These are phyloP conservation scores for Oryza glumipatula DNA, from an alignment of 176 grass and related monocot species.

Conservation along the genomic window DNA sequence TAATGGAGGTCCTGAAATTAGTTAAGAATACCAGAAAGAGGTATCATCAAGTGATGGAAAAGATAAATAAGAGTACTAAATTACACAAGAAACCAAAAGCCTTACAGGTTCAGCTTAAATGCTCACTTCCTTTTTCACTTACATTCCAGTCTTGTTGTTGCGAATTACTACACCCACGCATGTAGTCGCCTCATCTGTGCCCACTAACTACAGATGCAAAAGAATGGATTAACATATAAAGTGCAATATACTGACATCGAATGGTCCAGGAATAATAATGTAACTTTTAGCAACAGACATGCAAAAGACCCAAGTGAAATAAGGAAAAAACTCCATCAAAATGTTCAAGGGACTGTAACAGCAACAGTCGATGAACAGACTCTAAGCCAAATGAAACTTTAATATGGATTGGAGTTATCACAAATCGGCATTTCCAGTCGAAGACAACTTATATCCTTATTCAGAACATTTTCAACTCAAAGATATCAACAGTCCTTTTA, in stretches of 20 bases:
- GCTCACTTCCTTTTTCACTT: slow-evolving; percentile 60
- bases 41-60: slow-evolving; percentile 9
- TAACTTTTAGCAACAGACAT: background rate
- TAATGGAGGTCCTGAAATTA: slow-evolving; percentile 66
- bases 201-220: slow-evolving; percentile 64
- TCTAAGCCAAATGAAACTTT: background rate
- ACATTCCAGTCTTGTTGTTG: slow-evolving; percentile 85
- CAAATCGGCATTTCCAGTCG: background rate
- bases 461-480: background rate
- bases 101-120: slow-evolving; percentile 53
- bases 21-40: slow-evolving; percentile 29
- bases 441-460: background rate
- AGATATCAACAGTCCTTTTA: background rate
- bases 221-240: slow-evolving; percentile 13
- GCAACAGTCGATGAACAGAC: background rate
- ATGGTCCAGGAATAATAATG: background rate
- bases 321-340: background rate
- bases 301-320: background rate
- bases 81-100: slow-evolving; percentile 32
- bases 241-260: background rate
- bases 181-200: slow-evolving; percentile 92
- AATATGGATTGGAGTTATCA: background rate
- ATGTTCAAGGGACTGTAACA: background rate
- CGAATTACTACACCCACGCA: slow-evolving; percentile 82
- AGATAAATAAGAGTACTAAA: background rate